A percentile compares a stretch with the other conserved stretches of the same genome.
phyloP scores from a whole-genome alignment of 2,329 filamentous ascomycete genomes.

The Exophiala calicioides region DNA sequence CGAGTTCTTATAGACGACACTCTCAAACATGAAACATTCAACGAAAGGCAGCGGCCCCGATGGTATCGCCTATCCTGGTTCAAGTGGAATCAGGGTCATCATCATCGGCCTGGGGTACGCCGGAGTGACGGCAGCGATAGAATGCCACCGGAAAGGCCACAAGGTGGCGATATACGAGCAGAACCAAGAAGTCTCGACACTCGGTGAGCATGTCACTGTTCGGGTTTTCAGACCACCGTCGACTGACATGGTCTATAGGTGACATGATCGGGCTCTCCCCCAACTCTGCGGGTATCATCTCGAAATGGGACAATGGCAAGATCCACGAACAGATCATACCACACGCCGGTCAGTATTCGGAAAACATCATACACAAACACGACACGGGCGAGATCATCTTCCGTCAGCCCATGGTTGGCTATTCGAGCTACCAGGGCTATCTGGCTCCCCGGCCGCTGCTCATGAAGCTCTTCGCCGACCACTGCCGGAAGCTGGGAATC shows the following conservation, averaged over 20 bases:
- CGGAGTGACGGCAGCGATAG: too few species aligned
- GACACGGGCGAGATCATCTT: constrained; percentile 37
- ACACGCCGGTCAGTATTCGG: constrained; percentile 6
- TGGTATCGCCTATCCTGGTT: too few species aligned
- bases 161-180: too few species aligned
- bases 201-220: not conserved
- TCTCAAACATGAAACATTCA: too few species aligned
- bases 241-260: constrained; percentile 43
- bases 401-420: constrained; percentile 29
- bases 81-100: too few species aligned
- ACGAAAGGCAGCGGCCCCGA: too few species aligned
- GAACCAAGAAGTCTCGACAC: constrained; percentile 22
- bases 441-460: constrained; percentile 53
- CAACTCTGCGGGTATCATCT: constrained; percentile 26
- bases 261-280: constrained; percentile 46
- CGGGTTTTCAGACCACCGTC: constrained; percentile 18
- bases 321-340: constrained; percentile 15
- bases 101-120: too few species aligned
- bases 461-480: constrained; percentile 60
- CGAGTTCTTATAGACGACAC: too few species aligned
- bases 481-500: constrained; percentile 45
- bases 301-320: constrained; percentile 33
- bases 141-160: too few species aligned
- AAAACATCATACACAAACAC: constrained; percentile 36
- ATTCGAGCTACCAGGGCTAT: constrained; percentile 4